These are phyloP conservation scores for Davidsoniella neocaledoniae DNA, from an alignment of 2,329 filamentous ascomycete species.

Conservation along the genomic window DNA sequence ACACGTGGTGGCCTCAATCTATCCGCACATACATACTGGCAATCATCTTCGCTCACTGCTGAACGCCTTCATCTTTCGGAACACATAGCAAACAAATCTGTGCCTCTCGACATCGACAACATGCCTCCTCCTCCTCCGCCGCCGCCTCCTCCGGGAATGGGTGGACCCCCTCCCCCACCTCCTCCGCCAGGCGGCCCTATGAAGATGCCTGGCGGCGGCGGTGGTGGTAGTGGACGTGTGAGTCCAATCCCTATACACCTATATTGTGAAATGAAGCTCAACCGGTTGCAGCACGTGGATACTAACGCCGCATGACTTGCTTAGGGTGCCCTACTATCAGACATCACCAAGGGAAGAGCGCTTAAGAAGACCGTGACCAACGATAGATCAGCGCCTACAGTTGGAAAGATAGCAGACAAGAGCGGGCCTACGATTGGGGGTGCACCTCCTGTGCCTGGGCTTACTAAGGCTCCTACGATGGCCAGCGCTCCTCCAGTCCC, in stretches of 20 bases:
- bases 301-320: slow-evolving; percentile 3
- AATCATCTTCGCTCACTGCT: too few species aligned
- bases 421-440: slow-evolving; percentile 48
- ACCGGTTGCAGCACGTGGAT: slow-evolving; percentile 7
- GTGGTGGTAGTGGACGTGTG: slow-evolving; percentile 1
- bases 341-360: slow-evolving; percentile 66
- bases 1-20: too few species aligned
- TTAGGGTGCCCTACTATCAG: slow-evolving; percentile 70
- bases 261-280: not conserved
- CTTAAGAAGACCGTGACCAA: slow-evolving; percentile 83
- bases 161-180: slow-evolving; percentile 47
- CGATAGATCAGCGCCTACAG: slow-evolving; percentile 68
- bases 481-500: slow-evolving; percentile 63
- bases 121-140: slow-evolving; percentile 53
- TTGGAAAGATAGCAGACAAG: slow-evolving; percentile 31
- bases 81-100: too few species aligned
- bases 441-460: slow-evolving; percentile 53
- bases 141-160: slow-evolving; percentile 40
- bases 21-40: too few species aligned
- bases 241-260: not conserved
- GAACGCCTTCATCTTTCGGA: too few species aligned
- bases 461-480: slow-evolving; percentile 33
- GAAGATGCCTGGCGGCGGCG: slow-evolving; percentile 21
- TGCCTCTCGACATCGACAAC: slow-evolving; percentile 21
- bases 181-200: slow-evolving; percentile 43